Base-by-base conservation (phyloP, 2,329 filamentous ascomycete species). In the Cordyceps militaris region DNA sequence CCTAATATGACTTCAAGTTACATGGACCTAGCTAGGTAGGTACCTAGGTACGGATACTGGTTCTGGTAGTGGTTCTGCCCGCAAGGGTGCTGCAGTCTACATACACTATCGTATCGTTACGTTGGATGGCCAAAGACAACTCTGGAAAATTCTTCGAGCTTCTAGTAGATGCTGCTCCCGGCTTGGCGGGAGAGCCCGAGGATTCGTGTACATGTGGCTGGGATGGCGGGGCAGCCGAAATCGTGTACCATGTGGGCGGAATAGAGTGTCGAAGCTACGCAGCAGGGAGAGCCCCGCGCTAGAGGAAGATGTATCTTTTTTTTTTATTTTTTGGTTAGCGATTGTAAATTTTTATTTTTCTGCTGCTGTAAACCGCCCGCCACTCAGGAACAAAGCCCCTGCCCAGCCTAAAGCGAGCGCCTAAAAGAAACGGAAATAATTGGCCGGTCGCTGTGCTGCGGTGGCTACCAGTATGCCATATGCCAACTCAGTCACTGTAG, bases 131-230 rank as follows among this genome's bases (percentile, higher is more conserved):
- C 32, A 48, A 7, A 40, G 61, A 50, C 51, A 38, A 32, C 48
- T 66, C 63, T 64, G 58, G 64, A 66, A 66, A 65, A 64, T 66
- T 66, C 65, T 65, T 53, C 58, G 57, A 42, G 57, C 53, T 66
- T 66, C 65, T 57, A 65, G 50, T 51, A 16, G 56, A 53, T 59
- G 60, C 63, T 53, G 14, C 10, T 16, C 51, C 42, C 16, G 51
- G 44, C 51, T 43, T 53, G 26, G 51, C 51, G 40, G 38, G 28
- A 23, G 38, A 23, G 38, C 16, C 61, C 62, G 61, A 60, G 61
- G 64, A 14, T n/a, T n/a, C 13, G 19, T 30, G 58, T 60, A 60
- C 53, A 26, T 56, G 46, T 14, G 14, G 1, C 46, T 5, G 14
- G 14, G 36, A 59, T 55, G 47, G 52, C 57, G 57, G 50, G 57